These are phyloP conservation scores for Hygrophoropsis aurantiaca DNA, from an alignment of 768 basidiomycete genomes.

Conservation along the genomic window DNA sequence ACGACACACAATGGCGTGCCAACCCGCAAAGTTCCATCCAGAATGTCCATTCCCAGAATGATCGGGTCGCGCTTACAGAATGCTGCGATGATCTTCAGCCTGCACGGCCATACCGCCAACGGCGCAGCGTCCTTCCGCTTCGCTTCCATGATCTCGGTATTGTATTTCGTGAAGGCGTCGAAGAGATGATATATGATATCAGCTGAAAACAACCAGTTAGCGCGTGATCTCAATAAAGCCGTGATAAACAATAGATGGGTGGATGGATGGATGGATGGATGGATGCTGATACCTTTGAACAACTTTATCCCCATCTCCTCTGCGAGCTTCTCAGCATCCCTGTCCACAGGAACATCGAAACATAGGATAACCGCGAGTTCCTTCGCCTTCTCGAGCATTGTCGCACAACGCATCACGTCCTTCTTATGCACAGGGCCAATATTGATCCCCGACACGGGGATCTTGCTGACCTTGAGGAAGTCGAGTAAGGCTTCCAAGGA, in stretches of 20 bases:
- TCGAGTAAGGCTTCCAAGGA: constrained; percentile 96
- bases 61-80: constrained; percentile 98
- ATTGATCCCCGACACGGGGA: constrained; percentile 96
- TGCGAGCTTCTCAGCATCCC: constrained; percentile 87
- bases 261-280: neutral
- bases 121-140: constrained; percentile 90
- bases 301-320: constrained; percentile 92
- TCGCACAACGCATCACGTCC: constrained; percentile 88
- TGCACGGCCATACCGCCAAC: constrained; percentile 95
- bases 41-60: constrained; percentile 93
- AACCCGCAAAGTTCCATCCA: constrained; percentile 86
- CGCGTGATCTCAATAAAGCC: constrained; percentile 6
- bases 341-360: constrained; percentile 95
- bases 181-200: constrained; percentile 99
- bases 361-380: constrained; percentile 94
- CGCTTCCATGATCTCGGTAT: constrained; percentile 88
- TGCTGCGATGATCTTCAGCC: constrained; percentile 88
- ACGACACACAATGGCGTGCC: constrained; percentile 97
- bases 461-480: constrained; percentile 93
- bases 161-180: constrained; percentile 94
- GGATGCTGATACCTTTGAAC: constrained; percentile 79
- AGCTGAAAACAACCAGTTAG: constrained; percentile 48
- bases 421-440: constrained; percentile 97
- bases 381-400: constrained; percentile 95
- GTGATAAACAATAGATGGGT: constrained; percentile 1